Conservation (phyloP, 1,139 yeast genomes). For the Lodderomyces margitis region DNA sequence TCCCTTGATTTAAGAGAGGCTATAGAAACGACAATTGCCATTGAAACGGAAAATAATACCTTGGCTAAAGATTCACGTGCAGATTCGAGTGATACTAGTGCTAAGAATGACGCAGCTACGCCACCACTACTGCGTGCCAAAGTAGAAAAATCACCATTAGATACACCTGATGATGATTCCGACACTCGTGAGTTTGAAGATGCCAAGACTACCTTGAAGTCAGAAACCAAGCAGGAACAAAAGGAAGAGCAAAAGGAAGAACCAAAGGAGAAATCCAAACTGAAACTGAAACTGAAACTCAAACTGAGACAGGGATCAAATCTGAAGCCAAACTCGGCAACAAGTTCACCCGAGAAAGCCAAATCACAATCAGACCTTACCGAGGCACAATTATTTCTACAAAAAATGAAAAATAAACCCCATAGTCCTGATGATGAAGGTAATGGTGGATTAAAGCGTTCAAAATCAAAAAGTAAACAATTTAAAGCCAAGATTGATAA, state of each 20-base stretch:
- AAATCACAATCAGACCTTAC: slow-evolving; percentile 1
- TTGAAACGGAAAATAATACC: neutral
- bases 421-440: neutral
- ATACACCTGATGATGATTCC: slow-evolving; percentile 9
- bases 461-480: slow-evolving; percentile 27
- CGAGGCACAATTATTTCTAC: neutral
- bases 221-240: no score
- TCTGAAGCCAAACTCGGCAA: neutral
- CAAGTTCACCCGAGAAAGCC: neutral
- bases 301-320: neutral
- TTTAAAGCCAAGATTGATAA: slow-evolving; percentile 30
- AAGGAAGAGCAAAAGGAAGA: no score
- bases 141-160: neutral
- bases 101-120: neutral
- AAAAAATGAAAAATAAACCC: neutral
- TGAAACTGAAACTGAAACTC: neutral
- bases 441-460: slow-evolving; percentile 15
- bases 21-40: neutral
- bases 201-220: slow-evolving; percentile 8
- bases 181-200: slow-evolving; percentile 19
- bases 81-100: neutral
- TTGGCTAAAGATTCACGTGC: neutral
- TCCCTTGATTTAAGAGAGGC: neutral
- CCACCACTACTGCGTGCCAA: neutral
- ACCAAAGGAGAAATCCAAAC: neutral